Evolutionary conservation across 2,329 filamentous ascomycete species (phyloP).

Genomic region (Aspergillus sp.): DNA sequence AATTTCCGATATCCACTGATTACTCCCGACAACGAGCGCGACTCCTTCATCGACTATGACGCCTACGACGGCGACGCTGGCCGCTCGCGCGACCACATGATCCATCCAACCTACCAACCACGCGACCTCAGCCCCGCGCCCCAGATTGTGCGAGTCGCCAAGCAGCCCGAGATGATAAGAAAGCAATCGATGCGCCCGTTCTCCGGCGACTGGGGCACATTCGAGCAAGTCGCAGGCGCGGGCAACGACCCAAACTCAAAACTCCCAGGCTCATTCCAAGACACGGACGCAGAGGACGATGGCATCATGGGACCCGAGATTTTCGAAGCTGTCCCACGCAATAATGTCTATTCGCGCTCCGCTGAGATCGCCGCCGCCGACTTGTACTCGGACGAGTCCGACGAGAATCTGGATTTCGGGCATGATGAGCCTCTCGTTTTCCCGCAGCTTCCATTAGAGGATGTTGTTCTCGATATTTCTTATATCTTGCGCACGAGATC

Average conservation of each 20-base stretch:
- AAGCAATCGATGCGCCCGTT: constrained; percentile 2
- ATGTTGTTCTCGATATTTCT: constrained; percentile 3
- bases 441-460: constrained; percentile 9
- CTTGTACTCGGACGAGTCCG: constrained; percentile 10
- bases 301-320: background rate
- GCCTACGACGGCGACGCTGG: constrained; percentile 1
- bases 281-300: background rate
- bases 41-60: constrained; percentile 5
- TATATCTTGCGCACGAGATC: constrained; percentile 7
- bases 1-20: constrained; percentile 10
- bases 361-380: constrained; percentile 1
- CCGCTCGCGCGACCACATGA: constrained; percentile 2
- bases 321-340: background rate
- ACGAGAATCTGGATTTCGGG: constrained; percentile 4
- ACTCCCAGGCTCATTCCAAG: constrained; percentile 6
- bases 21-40: constrained; percentile 5
- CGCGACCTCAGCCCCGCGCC: constrained; percentile 11
- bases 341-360: background rate
- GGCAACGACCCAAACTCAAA: background rate
- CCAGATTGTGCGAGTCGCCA: constrained; percentile 8
- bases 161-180: constrained; percentile 12
- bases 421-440: constrained; percentile 1
- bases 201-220: constrained; percentile 8
- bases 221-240: background rate
- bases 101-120: constrained; percentile 3